Percentiles rank a stretch among this genome's conserved stretches.
Conservation (phyloP, 495 filamentous ascomycete species). For the Hypoxylon cercidicola region DNA sequence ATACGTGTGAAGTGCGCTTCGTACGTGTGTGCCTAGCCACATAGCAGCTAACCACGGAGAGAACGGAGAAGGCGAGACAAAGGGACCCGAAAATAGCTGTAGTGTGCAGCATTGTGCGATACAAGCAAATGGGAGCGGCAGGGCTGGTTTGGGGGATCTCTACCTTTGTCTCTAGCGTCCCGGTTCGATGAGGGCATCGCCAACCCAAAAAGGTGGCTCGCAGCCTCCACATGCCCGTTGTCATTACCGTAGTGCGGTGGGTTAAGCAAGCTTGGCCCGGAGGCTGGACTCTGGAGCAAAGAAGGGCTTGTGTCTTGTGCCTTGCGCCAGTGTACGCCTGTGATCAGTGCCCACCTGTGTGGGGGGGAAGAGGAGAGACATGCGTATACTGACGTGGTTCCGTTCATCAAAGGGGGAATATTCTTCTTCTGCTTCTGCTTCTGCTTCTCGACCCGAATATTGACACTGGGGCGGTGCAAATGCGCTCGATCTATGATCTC, state of each 20-base stretch:
- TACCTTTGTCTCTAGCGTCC: conserved; percentile 29
- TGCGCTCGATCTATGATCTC: conserved; percentile 42
- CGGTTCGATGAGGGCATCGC: conserved; percentile 40
- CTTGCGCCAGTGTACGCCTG: not conserved
- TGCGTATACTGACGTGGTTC: conserved; percentile 47
- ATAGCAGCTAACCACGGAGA: conserved; percentile 1
- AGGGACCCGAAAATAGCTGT: conserved; percentile 6
- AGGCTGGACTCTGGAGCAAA: conserved; percentile 11
- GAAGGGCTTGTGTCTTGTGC: not conserved
- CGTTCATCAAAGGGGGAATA: conserved; percentile 44
- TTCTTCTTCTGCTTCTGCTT: conserved; percentile 22
- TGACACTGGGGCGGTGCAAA: conserved; percentile 37
- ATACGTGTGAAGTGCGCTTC: conserved; percentile 25
- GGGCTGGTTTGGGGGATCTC: conserved; percentile 23
- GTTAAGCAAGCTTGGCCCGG: conserved; percentile 13
- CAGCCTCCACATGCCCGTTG: conserved; percentile 39
- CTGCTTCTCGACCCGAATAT: conserved; percentile 19
- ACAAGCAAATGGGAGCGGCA: conserved; percentile 39
- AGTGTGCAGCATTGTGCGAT: not conserved
- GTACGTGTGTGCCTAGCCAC: conserved; percentile 27
- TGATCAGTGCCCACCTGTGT: conserved; percentile 26
- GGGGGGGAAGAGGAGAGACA: conserved; percentile 27
- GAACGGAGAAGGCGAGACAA: conserved; percentile 18
- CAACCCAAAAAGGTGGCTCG: conserved; percentile 42
- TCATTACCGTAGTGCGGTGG: conserved; percentile 21